Conservation (phyloP, 2,329 filamentous ascomycete species). For the Lanzia echinophila region DNA sequence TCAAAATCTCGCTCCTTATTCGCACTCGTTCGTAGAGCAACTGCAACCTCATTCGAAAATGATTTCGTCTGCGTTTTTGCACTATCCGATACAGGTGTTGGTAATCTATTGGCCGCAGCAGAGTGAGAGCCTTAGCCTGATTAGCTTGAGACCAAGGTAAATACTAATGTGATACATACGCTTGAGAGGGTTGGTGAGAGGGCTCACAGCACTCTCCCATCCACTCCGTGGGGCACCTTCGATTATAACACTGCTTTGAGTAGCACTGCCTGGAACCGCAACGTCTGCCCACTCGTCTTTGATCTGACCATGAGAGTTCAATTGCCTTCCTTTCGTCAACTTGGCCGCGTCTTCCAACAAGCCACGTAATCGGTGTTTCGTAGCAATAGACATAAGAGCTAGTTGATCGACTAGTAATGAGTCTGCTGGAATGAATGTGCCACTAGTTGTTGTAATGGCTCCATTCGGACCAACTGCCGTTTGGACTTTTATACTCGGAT, state of each 20-base stretch:
- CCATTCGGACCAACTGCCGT: conserved; percentile 57
- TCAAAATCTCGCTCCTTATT: conserved; percentile 64
- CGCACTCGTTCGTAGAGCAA: conserved; percentile 54
- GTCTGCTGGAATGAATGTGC: conserved; percentile 67
- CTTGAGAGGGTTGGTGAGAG: conserved; percentile 50
- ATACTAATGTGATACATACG: conserved; percentile 40
- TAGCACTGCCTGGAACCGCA: conserved; percentile 44
- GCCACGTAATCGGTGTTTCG: conserved; percentile 70
- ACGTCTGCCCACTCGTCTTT: conserved; percentile 70
- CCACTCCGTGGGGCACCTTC: conserved; percentile 29
- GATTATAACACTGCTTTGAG: conserved; percentile 27
- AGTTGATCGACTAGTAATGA: conserved; percentile 75
- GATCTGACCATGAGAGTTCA: conserved; percentile 71
- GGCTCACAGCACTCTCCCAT: conserved; percentile 45
- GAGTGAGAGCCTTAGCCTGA: conserved; percentile 27
- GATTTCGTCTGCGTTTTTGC: conserved; percentile 41
- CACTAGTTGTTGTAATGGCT: conserved; percentile 54
- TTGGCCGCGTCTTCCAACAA: conserved; percentile 71
- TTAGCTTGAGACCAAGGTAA: conserved; percentile 21
- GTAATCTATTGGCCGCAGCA: conserved; percentile 33
- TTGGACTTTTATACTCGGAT: conserved; percentile 41
- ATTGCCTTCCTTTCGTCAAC: conserved; percentile 64
- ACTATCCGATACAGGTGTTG: conserved; percentile 41
- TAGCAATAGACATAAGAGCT: conserved; percentile 73
- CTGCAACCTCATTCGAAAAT: conserved; percentile 39